Percentiles rank a stretch among this genome's conserved stretches.
phyloP scores from a whole-genome alignment of 2,329 filamentous ascomycete genomes.

The Aspergillus ruber region DNA sequence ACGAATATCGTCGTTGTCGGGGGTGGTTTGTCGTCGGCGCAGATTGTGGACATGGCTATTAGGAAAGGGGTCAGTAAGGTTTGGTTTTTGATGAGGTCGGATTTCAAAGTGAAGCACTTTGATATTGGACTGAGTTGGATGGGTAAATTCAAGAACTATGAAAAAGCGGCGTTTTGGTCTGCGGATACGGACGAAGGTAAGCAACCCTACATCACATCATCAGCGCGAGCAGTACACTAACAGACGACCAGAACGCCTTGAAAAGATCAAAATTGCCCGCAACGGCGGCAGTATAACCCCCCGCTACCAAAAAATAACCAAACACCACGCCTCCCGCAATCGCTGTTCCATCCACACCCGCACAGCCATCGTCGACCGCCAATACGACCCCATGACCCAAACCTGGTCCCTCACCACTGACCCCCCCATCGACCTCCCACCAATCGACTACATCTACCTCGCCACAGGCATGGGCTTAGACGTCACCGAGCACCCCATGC shows the following conservation, averaged over 20 bases:
- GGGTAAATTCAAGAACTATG: conserved; percentile 71
- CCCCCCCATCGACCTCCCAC: conserved; percentile 46
- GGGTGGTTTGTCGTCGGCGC: conserved; percentile 69
- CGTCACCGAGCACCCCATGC: conserved; percentile 53
- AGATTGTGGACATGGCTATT: conserved; percentile 62
- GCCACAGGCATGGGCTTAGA: conserved; percentile 66
- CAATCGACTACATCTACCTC: conserved; percentile 64
- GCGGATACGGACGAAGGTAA: conserved; percentile 60
- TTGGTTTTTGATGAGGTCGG: conserved; percentile 61
- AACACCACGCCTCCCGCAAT: conserved; percentile 50
- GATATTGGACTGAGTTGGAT: conserved; percentile 74
- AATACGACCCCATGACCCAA: conserved; percentile 44
- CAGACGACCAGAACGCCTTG: conserved; percentile 49
- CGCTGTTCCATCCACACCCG: conserved; percentile 52
- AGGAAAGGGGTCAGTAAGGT: conserved; percentile 60
- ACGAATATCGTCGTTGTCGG: conserved; percentile 66
- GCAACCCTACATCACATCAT: not conserved
- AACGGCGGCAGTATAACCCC: conserved; percentile 73
- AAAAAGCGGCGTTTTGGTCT: conserved; percentile 71
- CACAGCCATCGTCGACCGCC: conserved; percentile 50
- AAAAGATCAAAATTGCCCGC: conserved; percentile 60
- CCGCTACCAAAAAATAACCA: conserved; percentile 59
- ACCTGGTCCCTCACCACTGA: conserved; percentile 50
- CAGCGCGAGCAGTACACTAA: not conserved
- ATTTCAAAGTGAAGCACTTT: conserved; percentile 62